Base-by-base conservation (phyloP, 176 grass and related monocot genomes). In the Aegilops longissima region DNA sequence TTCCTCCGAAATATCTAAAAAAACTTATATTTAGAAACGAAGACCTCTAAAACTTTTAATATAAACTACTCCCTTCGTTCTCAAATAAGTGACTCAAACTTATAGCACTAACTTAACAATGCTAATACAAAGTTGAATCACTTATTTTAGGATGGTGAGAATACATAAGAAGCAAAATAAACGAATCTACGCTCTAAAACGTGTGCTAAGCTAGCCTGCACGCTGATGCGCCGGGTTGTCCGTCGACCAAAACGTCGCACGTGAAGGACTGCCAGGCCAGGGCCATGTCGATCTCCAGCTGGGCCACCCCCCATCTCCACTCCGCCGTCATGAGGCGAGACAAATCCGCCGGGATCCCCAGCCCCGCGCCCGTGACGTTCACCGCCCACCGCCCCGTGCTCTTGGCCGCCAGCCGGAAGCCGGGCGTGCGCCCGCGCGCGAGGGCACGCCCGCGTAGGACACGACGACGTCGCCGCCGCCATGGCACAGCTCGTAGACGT, bases 401-500 rank as follows among this genome's bases (percentile, higher is more conserved):
- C 62, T 10, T 21, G 5, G 76, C 34, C 7, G 16, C 11, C 24
- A 86, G 11, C 9, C 63, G 62, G 65, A 79, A 80, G 31, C 10
- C 10, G 6, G 84, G 84, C 0, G 52, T 86, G 49, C 47, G 65
- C 9, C 84, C 76, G 66, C 58, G 66, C 76, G 84, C 84, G 34
- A 65, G 12, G 76, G 84, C 2, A 86, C 76, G 76, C 84, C 64
- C 2, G 84, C 65, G 76, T 86, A 86, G 1, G 38, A 87, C 27
- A 87, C 68, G 54, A 45, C 33, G 67, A 87, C 39, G 56, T 12
- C 14, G 68, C 77, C 85, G 20, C 77, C 85, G 54, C 31, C 77
- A 11, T 56, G 66, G 38, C 61, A 1, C 39, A 23, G 5, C 67
- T 51, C 56, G 39, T 24, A 31, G 63, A 5, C 10, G 86, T 70